These are phyloP conservation scores for Tuctoria greenei DNA, from an alignment of 176 grass and related monocot species.

Conservation along the genomic window DNA sequence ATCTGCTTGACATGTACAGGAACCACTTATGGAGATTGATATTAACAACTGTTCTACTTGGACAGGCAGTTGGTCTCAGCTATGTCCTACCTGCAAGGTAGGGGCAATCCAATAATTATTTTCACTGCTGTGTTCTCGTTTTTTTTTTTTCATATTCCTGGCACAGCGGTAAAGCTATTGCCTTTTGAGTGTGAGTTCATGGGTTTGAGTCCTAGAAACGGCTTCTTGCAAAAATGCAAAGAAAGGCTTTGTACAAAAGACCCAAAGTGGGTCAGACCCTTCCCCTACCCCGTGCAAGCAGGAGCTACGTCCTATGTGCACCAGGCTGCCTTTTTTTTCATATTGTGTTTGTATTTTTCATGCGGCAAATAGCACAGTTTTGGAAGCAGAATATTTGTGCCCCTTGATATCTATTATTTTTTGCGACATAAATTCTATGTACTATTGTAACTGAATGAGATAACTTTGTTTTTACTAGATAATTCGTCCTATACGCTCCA, in stretches of 20 bases:
- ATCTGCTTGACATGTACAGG: constrained; percentile 50
- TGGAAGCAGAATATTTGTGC: neutral
- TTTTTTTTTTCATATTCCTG: too few species aligned
- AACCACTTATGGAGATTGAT: constrained; percentile 82
- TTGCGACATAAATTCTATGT: neutral
- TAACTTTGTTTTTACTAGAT: constrained; percentile 61
- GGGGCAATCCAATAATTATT: constrained; percentile 13
- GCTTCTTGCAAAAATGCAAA: too few species aligned
- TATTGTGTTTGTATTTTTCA: neutral
- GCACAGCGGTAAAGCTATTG: too few species aligned
- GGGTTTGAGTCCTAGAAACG: too few species aligned
- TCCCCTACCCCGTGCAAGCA: too few species aligned
- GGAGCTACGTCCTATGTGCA: too few species aligned
- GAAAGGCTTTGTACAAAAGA: too few species aligned
- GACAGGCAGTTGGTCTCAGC: constrained; percentile 91
- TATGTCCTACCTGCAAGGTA: constrained; percentile 98
- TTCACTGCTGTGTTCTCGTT: constrained; percentile 12
- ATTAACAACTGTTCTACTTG: constrained; percentile 69
- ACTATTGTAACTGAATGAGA: constrained; percentile 16
- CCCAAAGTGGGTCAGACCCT: too few species aligned
- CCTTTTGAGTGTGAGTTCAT: too few species aligned
- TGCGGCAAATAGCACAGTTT: constrained; percentile 15
- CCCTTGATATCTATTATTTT: constrained; percentile 22
- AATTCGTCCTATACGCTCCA: constrained; percentile 91
- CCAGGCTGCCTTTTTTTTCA: constrained; percentile 3